Base-by-base conservation (phyloP, 345 rosid species). In the Gossypium anomalum region DNA sequence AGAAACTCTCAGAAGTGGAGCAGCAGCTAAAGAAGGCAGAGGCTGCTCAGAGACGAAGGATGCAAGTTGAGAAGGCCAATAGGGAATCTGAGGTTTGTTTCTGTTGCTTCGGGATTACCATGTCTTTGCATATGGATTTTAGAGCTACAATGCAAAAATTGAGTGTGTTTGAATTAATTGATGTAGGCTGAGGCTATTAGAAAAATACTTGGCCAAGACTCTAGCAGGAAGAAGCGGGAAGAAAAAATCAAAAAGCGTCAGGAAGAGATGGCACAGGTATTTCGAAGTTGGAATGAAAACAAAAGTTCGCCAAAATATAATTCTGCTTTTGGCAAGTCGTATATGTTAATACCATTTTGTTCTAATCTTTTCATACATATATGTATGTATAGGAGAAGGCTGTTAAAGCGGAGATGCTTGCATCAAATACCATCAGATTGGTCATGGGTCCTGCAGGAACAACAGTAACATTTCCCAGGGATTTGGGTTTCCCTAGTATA, bases 61-160 rank as follows among this genome's bases (percentile, higher is more conserved):
- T 89, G 82, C 99, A 93, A 84, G 86, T 86, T 77, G 96, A 93
- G 81, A 95, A 95, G 85, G 97, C 96, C 75, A 90, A 89, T 67
- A 84, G 85, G 81, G 98, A 90, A 77, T 80, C 92, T 45, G 93
- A 93, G 99, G 99, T 95, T 76, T 47, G 84, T 66, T 78, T 65
- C 66, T 73, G 16, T 73, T 20, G 41, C 41, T 34, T 44, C 27
- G 57, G 19, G n/a, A 16, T 75, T 17, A 23, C 60, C 11, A 14
- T 62, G 53, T 16, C 2, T 55, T 51, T 53, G 17, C 5, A 20
- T 67, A 65, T 22, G 8, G 61, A 67, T 17, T 73, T 62, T 76
- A 69, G 69, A 64, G 75, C 11, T 53, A 3, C 13, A 1, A 9
- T 23, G 44, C 38, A 56, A 51, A 68, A 68, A 64, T 74, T 47